Percentiles rank a stretch among this genome's conserved stretches.
phyloP scores from a whole-genome alignment of 2,329 filamentous ascomycete species.

The Plenodomus lindquistii region DNA sequence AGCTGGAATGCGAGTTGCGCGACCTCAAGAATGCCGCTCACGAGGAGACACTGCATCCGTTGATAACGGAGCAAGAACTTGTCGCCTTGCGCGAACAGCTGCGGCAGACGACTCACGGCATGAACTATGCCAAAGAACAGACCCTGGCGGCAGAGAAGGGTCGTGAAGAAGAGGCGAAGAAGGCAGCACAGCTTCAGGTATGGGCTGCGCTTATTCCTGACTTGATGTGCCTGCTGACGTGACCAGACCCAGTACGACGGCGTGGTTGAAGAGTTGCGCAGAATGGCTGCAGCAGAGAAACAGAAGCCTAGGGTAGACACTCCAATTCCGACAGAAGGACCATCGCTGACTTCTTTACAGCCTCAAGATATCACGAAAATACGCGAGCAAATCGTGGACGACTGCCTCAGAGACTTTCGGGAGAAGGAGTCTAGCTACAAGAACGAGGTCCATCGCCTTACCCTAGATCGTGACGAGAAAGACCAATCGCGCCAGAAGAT shows the following conservation, averaged over 20 bases:
- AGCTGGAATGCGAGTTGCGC: slow-evolving; percentile 20
- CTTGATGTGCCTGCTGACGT: neutral
- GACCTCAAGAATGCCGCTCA: slow-evolving; percentile 7
- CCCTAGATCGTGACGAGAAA: slow-evolving; percentile 15
- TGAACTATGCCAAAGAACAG: slow-evolving; percentile 5
- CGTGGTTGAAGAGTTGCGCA: neutral
- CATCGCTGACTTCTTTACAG: slow-evolving; percentile 2
- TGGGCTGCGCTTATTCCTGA: neutral
- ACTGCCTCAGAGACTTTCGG: slow-evolving; percentile 6
- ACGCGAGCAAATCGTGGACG: slow-evolving; percentile 5
- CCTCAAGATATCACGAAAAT: neutral
- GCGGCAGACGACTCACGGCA: slow-evolving; percentile 10
- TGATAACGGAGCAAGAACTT: slow-evolving; percentile 10
- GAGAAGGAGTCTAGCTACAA: slow-evolving; percentile 17
- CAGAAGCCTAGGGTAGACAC: slow-evolving; percentile 6
- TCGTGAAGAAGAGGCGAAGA: slow-evolving; percentile 7
- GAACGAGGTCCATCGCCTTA: slow-evolving; percentile 19
- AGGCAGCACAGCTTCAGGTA: slow-evolving; percentile 8
- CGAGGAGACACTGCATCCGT: neutral
- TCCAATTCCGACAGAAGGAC: neutral
- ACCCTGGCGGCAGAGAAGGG: slow-evolving; percentile 7
- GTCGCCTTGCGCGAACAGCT: slow-evolving; percentile 16
- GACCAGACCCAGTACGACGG: neutral
- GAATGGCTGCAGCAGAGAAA: neutral
- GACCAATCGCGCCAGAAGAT: slow-evolving; percentile 5